phyloP scores from a whole-genome alignment of 2,329 filamentous ascomycete genomes.

The Gyromitra esculenta region DNA sequence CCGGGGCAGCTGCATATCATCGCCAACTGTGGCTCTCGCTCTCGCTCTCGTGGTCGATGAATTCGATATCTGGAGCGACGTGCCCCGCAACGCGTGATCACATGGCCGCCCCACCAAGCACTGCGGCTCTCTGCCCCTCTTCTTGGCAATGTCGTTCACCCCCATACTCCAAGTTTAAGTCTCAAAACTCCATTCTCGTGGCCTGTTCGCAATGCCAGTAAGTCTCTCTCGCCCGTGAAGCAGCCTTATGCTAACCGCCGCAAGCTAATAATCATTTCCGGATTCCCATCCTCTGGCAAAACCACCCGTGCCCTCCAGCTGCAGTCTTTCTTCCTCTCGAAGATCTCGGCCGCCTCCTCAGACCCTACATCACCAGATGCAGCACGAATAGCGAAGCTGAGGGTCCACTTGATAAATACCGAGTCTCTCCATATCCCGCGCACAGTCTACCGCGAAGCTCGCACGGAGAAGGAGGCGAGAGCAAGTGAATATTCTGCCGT shows the following conservation, averaged over 20 bases:
- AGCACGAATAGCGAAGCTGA: conserved; percentile 48
- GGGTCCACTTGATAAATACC: conserved; percentile 55
- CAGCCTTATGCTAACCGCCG: conserved; percentile 1
- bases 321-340: conserved; percentile 70
- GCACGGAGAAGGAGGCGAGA: conserved; percentile 79
- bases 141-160: conserved; percentile 13
- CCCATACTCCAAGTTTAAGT: not conserved
- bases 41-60: too few species aligned
- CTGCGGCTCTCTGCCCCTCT: conserved; percentile 21
- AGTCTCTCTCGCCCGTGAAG: not conserved
- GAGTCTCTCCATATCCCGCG: conserved; percentile 53
- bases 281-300: conserved; percentile 75
- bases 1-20: too few species aligned
- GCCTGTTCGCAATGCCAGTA: conserved; percentile 39
- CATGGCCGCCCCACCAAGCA: conserved; percentile 6
- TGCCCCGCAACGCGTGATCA: conserved; percentile 12
- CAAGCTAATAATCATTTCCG: conserved; percentile 74
- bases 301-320: conserved; percentile 74
- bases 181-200: not conserved
- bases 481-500: conserved; percentile 80
- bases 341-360: conserved; percentile 62
- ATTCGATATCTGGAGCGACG: too few species aligned
- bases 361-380: conserved; percentile 33
- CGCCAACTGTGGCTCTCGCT: too few species aligned
- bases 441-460: conserved; percentile 55